Base-by-base conservation (phyloP, 768 basidiomycete species). In the Wakefieldia striispora region DNA sequence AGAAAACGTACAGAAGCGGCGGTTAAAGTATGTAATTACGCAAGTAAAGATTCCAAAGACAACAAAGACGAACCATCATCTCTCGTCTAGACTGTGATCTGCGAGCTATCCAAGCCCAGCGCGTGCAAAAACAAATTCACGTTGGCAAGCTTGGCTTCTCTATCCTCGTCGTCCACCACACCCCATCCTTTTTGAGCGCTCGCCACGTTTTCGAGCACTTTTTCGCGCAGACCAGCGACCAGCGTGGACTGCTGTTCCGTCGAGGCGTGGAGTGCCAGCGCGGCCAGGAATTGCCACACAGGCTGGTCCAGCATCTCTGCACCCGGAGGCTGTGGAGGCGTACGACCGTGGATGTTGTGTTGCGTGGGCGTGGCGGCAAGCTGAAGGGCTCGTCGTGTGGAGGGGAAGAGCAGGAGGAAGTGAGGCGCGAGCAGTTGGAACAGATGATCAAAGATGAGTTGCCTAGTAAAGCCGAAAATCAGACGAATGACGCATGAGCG, bases 221-320 rank as follows among this genome's bases (percentile, higher is more conserved):
- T 95, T 65, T 97, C 95, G 50, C 94, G 84, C 39, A 97, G 74
- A 24, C 84, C 76, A 17, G 83, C 80, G 29, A 99, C 95, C 40
- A 99, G 78, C 39, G 82, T 73, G 55, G 91, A 88, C 65, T 98
- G 95, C 67, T 99, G 92, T 57, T 92, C 87, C 37, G 82, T 75
- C 41, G 82, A 81, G 12, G 92, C 89, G 56, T 88, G 86, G 35
- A 95, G 76, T 3, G 94, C 95, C 43, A 98, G 71, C 2, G 91
- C 84, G 7, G 93, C 91, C 31, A 97, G 79, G 76, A 94, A 91
- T 64, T 90, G 87, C 93, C 94, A 97, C n/a, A 92, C 89, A 13
- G 88, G 90, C 66, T 90, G 88, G 70, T 95, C 92, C 47, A 88
- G 76, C 50, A 79, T 75, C 63, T 89, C 88, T 67, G 72, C 34